phyloP scores from a whole-genome alignment of 225 moss, liverwort and hornwort species.

The Neckera pumila region DNA sequence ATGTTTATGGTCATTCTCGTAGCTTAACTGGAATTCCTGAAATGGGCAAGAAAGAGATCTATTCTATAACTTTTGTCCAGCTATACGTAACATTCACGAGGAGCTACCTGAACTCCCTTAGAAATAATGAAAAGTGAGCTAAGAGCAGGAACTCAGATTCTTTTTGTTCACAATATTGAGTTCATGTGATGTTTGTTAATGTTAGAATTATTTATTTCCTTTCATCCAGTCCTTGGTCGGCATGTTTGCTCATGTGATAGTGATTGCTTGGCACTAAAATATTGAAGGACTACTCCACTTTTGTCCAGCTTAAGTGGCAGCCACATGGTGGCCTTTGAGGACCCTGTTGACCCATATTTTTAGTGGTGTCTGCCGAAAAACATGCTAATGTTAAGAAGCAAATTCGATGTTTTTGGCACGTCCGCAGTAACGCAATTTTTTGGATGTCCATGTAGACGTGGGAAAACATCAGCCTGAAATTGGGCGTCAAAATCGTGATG shows the following conservation, averaged over 20 bases:
- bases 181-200: background rate
- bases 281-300: too few relatives aligned
- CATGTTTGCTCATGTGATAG: background rate
- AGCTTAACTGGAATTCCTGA: background rate
- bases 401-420: too few relatives aligned
- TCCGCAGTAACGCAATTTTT: too few relatives aligned
- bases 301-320: too few relatives aligned
- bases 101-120: background rate
- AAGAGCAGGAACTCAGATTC: background rate
- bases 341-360: too few relatives aligned
- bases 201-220: background rate
- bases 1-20: background rate
- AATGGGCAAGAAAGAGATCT: background rate
- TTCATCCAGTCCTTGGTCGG: background rate
- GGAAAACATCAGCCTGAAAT: too few relatives aligned
- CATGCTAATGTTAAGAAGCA: too few relatives aligned
- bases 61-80: background rate
- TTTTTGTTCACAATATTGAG: background rate
- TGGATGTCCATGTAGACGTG: too few relatives aligned
- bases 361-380: too few relatives aligned
- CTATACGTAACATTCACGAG: background rate
- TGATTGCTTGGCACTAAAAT: background rate
- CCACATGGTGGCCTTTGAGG: too few relatives aligned
- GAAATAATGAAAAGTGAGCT: background rate
- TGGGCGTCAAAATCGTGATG: too few relatives aligned